A percentile compares a stretch with the other conserved stretches of the same genome.
Conservation (phyloP, 768 basidiomycete genomes). For the Termitomyces sp. region DNA sequence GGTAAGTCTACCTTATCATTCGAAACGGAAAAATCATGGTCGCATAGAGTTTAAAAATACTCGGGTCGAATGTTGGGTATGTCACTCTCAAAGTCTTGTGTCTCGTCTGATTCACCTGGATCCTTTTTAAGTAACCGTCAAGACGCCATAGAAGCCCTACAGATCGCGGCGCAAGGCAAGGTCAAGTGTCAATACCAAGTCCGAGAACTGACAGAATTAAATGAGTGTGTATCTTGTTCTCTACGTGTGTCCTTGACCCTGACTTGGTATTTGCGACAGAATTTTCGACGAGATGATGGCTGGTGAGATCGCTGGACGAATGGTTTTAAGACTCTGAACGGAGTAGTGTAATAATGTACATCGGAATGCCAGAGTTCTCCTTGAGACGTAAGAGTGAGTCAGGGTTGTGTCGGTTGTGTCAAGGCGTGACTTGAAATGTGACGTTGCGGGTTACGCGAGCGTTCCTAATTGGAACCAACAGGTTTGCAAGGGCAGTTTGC, state of each 20-base stretch:
- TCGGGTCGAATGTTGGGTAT: conserved; percentile 36
- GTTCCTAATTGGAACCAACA: conserved; percentile 14
- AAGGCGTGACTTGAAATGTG: background rate
- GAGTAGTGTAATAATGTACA: background rate
- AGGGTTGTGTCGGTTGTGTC: background rate
- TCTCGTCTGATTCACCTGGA: conserved; percentile 1
- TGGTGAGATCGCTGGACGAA: conserved; percentile 27
- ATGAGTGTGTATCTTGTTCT: conserved; percentile 33
- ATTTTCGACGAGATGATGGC: conserved; percentile 23
- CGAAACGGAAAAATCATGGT: background rate
- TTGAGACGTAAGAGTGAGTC: background rate
- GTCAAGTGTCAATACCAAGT: conserved; percentile 53
- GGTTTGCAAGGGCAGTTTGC: conserved; percentile 13
- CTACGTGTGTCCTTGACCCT: background rate
- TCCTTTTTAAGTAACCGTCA: conserved; percentile 53
- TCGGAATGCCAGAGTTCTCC: background rate
- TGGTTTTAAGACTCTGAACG: conserved; percentile 18
- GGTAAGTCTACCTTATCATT: conserved; percentile 16
- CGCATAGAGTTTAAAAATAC: conserved; percentile 34
- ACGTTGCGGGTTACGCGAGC: background rate
- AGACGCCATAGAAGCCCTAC: conserved; percentile 74
- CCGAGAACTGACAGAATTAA: conserved; percentile 44
- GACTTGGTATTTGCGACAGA: conserved; percentile 7
- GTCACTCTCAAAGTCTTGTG: background rate
- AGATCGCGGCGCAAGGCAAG: conserved; percentile 63